These are phyloP conservation scores for Fusarium miscanthi DNA, from an alignment of 2,329 filamentous ascomycete genomes.

Conservation along the genomic window DNA sequence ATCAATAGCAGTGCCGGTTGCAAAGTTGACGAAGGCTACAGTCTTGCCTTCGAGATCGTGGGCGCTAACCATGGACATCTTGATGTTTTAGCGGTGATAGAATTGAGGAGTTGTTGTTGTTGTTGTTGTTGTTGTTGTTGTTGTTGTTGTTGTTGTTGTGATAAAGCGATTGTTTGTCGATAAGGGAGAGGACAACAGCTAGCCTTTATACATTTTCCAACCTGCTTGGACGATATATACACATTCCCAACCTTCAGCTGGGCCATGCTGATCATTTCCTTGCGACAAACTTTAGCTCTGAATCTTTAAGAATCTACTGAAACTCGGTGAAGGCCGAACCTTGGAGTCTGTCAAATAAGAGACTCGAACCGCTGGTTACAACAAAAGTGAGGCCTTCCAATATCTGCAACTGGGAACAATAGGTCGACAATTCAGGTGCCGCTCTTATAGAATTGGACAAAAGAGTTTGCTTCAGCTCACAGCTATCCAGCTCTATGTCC, in stretches of 20 bases:
- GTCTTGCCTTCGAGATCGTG: not conserved
- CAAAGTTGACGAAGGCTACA: not conserved
- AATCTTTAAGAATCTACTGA: accelerated
- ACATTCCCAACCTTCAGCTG: accelerated
- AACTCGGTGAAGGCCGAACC: accelerated
- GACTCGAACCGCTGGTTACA: accelerated
- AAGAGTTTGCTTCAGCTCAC: not conserved
- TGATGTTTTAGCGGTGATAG: accelerated
- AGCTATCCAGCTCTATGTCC: not conserved
- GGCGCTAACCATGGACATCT: not conserved
- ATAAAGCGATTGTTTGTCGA: not conserved
- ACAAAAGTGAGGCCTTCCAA: not conserved
- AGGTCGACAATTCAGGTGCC: accelerated
- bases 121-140: accelerated
- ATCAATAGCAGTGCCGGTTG: not conserved
- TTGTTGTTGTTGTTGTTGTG: accelerated
- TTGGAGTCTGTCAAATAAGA: not conserved
- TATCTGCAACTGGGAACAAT: not conserved
- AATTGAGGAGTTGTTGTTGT: too few species aligned
- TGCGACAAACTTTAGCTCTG: accelerated
- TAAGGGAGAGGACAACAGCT: accelerated
- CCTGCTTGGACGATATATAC: accelerated
- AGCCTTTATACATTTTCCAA: not conserved
- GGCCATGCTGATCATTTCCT: accelerated
- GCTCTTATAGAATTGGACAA: not conserved